Percentiles rank a stretch among this genome's conserved stretches.
These are phyloP conservation scores for Prunus campanulata DNA, from an alignment of 306 rosid genomes.

Conservation along the genomic window DNA sequence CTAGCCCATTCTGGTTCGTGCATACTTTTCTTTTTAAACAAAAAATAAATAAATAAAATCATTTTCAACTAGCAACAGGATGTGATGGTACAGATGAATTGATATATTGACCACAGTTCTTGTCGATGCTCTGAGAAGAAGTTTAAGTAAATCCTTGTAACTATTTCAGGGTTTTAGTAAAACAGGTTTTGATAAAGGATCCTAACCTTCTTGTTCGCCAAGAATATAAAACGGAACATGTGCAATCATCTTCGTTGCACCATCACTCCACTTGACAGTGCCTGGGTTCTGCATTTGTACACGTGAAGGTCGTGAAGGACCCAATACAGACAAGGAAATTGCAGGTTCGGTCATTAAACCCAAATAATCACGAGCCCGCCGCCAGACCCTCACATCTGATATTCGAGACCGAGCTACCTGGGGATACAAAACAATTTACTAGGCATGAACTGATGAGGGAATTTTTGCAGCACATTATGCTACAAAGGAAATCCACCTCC, in stretches of 20 bases:
- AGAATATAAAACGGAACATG: conserved; percentile 92
- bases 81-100: background rate
- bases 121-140: background rate
- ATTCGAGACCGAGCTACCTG: conserved; percentile 91
- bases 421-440: conserved; percentile 19
- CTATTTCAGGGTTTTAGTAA: background rate
- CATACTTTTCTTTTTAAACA: no score
- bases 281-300: conserved; percentile 62
- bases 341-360: conserved; percentile 91
- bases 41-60: background rate
- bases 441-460: background rate
- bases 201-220: conserved; percentile 72
- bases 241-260: conserved; percentile 78
- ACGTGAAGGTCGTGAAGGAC: conserved; percentile 67
- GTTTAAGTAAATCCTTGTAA: background rate
- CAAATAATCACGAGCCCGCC: conserved; percentile 84
- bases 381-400: conserved; percentile 82
- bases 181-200: background rate
- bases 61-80: background rate
- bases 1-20: no score
- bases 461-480: background rate
- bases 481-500: background rate
- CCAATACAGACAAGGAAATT: conserved; percentile 79
- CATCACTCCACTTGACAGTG: conserved; percentile 79
- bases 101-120: background rate